These are phyloP conservation scores for Colletotrichum liriopes DNA, from an alignment of 2,329 filamentous ascomycete genomes.

Conservation along the genomic window DNA sequence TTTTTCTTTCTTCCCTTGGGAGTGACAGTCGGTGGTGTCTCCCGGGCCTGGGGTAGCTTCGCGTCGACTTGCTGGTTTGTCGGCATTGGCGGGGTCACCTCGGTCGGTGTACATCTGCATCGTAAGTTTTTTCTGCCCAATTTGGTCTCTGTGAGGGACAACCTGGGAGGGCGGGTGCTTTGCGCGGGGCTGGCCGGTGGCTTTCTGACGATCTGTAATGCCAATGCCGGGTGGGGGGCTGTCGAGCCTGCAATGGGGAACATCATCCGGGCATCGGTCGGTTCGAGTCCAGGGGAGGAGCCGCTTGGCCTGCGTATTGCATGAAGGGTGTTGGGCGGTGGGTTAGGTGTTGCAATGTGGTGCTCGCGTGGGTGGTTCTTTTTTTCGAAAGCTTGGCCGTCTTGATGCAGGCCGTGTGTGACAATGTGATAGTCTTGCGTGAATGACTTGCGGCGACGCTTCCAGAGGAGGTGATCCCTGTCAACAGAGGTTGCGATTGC, in stretches of 20 bases:
- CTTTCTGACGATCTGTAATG: background rate
- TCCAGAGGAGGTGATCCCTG: background rate
- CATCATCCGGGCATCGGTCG: background rate
- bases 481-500: background rate
- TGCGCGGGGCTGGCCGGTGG: background rate
- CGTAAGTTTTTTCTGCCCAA: background rate
- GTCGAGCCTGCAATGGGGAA: background rate
- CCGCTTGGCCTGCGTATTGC: background rate
- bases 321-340: background rate
- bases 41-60: conserved; percentile 6
- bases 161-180: conserved; percentile 7
- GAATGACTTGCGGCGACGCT: background rate
- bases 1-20: background rate
- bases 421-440: background rate
- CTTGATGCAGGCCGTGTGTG: conserved; percentile 1
- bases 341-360: background rate
- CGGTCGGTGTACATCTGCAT: conserved; percentile 15
- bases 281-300: background rate
- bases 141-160: background rate
- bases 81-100: conserved; percentile 11
- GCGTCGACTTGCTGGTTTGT: conserved; percentile 4
- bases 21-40: conserved; percentile 1
- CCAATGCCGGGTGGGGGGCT: background rate
- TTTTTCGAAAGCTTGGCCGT: background rate
- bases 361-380: background rate